phyloP scores from a whole-genome alignment of 2,329 filamentous ascomycete species.

The Beauveria sp. region DNA sequence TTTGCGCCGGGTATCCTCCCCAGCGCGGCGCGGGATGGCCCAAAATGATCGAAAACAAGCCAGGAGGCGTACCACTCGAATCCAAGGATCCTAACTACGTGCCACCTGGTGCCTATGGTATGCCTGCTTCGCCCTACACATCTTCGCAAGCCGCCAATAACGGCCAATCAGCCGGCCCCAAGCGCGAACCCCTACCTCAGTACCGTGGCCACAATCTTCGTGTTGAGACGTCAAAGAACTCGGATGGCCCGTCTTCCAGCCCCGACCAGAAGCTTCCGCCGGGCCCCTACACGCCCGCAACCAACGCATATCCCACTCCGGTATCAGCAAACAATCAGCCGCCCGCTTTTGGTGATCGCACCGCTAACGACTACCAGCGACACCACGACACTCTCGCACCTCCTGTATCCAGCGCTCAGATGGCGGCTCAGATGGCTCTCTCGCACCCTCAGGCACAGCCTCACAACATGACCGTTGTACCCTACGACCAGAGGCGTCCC shows the following conservation, averaged over 20 bases:
- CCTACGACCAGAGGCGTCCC: slow-evolving; percentile 32
- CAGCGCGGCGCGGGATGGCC: slow-evolving; percentile 65
- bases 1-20: slow-evolving; percentile 85
- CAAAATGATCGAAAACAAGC: slow-evolving; percentile 65
- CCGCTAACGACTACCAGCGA: slow-evolving; percentile 52
- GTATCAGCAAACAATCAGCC: slow-evolving; percentile 48
- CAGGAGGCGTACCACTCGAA: slow-evolving; percentile 65
- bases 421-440: slow-evolving; percentile 51
- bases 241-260: slow-evolving; percentile 36
- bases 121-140: slow-evolving; percentile 29
- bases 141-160: slow-evolving; percentile 32
- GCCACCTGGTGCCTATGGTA: slow-evolving; percentile 53
- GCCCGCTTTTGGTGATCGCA: slow-evolving; percentile 38
- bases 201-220: slow-evolving; percentile 56
- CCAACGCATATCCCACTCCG: slow-evolving; percentile 53
- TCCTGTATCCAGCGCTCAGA: slow-evolving; percentile 38
- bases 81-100: slow-evolving; percentile 68
- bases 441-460: slow-evolving; percentile 34
- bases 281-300: slow-evolving; percentile 41
- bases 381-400: slow-evolving; percentile 38
- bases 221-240: slow-evolving; percentile 55
- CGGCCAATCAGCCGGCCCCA: slow-evolving; percentile 25
- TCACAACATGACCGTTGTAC: slow-evolving; percentile 20
- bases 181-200: slow-evolving; percentile 50
- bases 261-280: slow-evolving; percentile 57